Conservation (phyloP, 192 early-diverging fungal species). For the Backusella morwellensis region DNA sequence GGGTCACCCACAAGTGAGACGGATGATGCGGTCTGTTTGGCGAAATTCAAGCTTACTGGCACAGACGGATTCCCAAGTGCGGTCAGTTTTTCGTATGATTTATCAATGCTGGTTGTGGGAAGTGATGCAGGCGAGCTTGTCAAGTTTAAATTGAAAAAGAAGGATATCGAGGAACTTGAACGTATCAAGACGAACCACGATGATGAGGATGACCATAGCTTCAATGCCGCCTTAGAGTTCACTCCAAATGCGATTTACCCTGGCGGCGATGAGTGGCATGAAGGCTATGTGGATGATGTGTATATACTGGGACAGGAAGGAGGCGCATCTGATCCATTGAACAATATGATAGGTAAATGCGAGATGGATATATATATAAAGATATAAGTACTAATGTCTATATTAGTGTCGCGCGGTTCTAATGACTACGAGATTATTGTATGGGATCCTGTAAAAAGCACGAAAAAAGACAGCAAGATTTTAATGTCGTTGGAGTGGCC, state of each 20-base stretch:
- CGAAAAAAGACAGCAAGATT: conserved; percentile 37
- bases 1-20: conserved; percentile 32
- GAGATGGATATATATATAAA: not conserved
- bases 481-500: conserved; percentile 39
- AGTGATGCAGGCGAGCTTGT: conserved; percentile 23
- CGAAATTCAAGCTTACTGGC: conserved; percentile 13
- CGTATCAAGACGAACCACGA: conserved; percentile 21
- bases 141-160: not conserved
- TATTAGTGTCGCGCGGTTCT: conserved; percentile 40
- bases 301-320: conserved; percentile 21
- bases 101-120: conserved; percentile 22
- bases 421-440: conserved; percentile 45
- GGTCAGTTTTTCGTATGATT: conserved; percentile 5
- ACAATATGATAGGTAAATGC: conserved; percentile 10
- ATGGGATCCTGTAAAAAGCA: conserved; percentile 46
- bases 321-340: not conserved
- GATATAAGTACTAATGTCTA: not conserved
- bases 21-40: conserved; percentile 32
- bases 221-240: not conserved
- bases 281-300: conserved; percentile 49
- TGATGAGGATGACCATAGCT: conserved; percentile 12
- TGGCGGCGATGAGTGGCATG: conserved; percentile 47
- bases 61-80: not conserved
- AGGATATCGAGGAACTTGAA: not conserved
- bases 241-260: conserved; percentile 29